Base-by-base conservation (phyloP, 805 yeast species). In the Scheffersomyces spartinae region DNA sequence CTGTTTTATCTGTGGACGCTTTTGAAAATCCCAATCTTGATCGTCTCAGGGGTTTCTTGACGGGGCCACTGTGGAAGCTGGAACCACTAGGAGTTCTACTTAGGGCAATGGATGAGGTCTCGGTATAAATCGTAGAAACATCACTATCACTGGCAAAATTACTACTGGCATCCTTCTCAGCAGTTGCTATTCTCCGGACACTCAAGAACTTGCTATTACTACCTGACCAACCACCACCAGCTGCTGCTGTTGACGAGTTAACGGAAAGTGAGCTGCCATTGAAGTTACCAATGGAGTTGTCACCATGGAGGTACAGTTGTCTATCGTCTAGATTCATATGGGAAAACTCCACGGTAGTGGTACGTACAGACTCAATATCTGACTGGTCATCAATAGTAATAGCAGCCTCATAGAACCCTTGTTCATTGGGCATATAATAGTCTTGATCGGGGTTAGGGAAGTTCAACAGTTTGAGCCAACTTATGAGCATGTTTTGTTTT, bases 321-420 rank as follows among this genome's bases (percentile, higher is more conserved):
- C 23, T 20, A 7, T 8, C 7, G 7, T 20, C 23, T n/a, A 20
- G n/a, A 20, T 20, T 10, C 8, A 10, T 8, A 20, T n/a, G n/a
- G n/a, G n/a, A n/a, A n/a, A n/a, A n/a, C n/a, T n/a, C n/a, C n/a
- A n/a, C n/a, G n/a, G n/a, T n/a, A n/a, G n/a, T n/a, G n/a, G n/a
- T n/a, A n/a, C n/a, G n/a, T n/a, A n/a, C 17, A 2, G 55, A 47
- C 9, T 58, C 64, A 6, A 45, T 29, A 24, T 57, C 64, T 1
- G 59, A 50, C 2, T 44, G 24, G 18, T 50, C 58, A 2, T 36
- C 26, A 9, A 35, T 43, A 10, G 42, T 35, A 3, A 33, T 46
- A 9, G 32, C 27, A 20, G 47, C 54, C 5, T 45, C 33, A 23
- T 60, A 60, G 21, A 60, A 57, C 2, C 64, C 65, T 34, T 59